Conservation (phyloP, 352 stramenopile genomes). For the Phytopythium litorale region DNA sequence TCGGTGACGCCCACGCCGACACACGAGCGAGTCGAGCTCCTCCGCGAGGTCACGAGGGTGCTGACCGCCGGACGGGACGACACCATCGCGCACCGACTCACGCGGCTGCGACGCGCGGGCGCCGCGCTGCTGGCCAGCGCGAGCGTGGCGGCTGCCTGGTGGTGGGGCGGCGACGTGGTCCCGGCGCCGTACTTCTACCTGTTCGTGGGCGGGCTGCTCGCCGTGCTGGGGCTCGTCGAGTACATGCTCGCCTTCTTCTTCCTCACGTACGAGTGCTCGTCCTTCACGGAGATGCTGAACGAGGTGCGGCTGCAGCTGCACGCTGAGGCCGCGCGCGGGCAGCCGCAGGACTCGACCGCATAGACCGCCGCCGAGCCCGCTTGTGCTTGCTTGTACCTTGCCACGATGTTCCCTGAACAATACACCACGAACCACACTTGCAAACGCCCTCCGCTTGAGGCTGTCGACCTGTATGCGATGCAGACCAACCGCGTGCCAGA, state of each 20-base stretch:
- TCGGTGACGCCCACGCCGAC: constrained; percentile 25
- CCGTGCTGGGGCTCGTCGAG: constrained; percentile 40
- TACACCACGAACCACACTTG: neutral
- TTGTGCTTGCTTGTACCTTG: neutral
- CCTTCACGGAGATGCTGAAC: constrained; percentile 72
- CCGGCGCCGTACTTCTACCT: constrained; percentile 26
- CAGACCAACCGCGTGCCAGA: neutral
- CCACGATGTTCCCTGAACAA: neutral
- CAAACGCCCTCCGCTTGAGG: neutral
- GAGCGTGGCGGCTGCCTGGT: constrained; percentile 20
- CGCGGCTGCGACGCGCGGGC: constrained; percentile 31
- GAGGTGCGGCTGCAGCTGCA: constrained; percentile 63
- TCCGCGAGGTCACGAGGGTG: constrained; percentile 43
- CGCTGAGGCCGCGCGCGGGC: constrained; percentile 11
- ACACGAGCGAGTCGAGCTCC: constrained; percentile 31
- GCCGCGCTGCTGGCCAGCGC: constrained; percentile 28
- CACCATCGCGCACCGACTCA: constrained; percentile 33
- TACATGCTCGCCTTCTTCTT: constrained; percentile 81
- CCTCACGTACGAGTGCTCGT: constrained; percentile 76
- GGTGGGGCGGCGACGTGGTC: constrained; percentile 20
- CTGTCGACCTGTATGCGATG: neutral
- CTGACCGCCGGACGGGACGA: constrained; percentile 36
- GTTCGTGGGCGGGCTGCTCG: constrained; percentile 29
- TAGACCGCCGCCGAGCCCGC: neutral
- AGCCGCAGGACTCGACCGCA: neutral